A percentile compares a stretch with the other conserved stretches of the same genome.
Conservation (phyloP, 768 basidiomycete genomes). For the Lentinula raphanica region DNA sequence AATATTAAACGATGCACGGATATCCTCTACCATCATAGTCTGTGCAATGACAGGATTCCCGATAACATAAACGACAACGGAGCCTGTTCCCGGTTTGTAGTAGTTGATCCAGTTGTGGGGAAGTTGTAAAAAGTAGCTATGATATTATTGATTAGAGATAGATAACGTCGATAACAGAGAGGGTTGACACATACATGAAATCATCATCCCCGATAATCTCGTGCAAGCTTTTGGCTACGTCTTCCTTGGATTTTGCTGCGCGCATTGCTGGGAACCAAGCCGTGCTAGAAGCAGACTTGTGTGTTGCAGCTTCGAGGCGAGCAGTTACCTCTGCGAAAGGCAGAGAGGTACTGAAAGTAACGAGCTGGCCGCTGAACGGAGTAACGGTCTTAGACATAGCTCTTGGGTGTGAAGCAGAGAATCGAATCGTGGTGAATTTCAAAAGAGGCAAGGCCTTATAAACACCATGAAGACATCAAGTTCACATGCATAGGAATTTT, state of each 20-base stretch:
- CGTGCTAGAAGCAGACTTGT: constrained; percentile 29
- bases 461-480: too few species aligned
- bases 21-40: constrained; percentile 35
- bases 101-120: constrained; percentile 33
- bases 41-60: constrained; percentile 51
- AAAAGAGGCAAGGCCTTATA: too few species aligned
- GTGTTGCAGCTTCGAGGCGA: constrained; percentile 38
- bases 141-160: background rate
- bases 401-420: constrained; percentile 2
- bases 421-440: too few species aligned
- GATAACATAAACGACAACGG: constrained; percentile 37
- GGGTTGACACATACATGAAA: constrained; percentile 42
- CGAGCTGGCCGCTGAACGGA: constrained; percentile 32
- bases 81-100: constrained; percentile 24
- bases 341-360: constrained; percentile 37
- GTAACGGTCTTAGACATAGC: constrained; percentile 25
- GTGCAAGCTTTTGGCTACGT: constrained; percentile 30
- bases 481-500: too few species aligned
- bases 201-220: constrained; percentile 27
- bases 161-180: background rate
- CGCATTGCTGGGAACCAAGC: constrained; percentile 18
- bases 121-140: constrained; percentile 39
- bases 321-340: constrained; percentile 35
- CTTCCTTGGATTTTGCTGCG: constrained; percentile 26
- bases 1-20: constrained; percentile 34